Percentiles rank a stretch among this genome's conserved stretches.
These are phyloP conservation scores for Sarocladiaceae sp. DNA, from an alignment of 2,329 filamentous ascomycete genomes.

Conservation along the genomic window DNA sequence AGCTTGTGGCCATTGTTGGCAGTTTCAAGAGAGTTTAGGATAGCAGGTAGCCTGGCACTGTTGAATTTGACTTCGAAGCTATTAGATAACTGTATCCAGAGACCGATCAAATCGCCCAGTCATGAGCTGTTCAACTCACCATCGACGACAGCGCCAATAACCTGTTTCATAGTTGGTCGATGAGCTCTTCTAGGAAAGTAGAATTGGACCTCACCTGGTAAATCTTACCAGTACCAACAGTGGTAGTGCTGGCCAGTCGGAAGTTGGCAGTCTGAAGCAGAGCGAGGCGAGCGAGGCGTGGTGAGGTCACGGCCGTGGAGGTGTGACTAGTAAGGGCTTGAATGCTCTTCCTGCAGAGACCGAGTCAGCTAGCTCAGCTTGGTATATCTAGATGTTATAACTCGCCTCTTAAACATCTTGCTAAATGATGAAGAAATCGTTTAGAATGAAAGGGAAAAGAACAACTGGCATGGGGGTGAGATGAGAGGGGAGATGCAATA, in stretches of 20 bases:
- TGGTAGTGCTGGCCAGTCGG: constrained; percentile 53
- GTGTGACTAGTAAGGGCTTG: constrained; percentile 14
- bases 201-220: constrained; percentile 49
- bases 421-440: constrained; percentile 60
- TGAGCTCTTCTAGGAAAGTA: background rate
- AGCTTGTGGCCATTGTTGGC: constrained; percentile 91
- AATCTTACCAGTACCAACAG: constrained; percentile 60
- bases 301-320: constrained; percentile 49
- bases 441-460: constrained; percentile 52
- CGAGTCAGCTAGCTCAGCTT: too few species aligned
- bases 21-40: constrained; percentile 94
- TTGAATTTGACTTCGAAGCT: constrained; percentile 84
- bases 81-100: background rate
- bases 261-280: constrained; percentile 49
- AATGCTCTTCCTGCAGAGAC: too few species aligned
- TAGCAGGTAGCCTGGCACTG: constrained; percentile 82
- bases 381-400: too few species aligned
- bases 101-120: constrained; percentile 10
- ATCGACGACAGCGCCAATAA: constrained; percentile 99
- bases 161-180: constrained; percentile 55
- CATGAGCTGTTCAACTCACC: constrained; percentile 53
- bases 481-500: too few species aligned
- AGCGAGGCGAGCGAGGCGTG: constrained; percentile 53
- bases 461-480: too few species aligned
- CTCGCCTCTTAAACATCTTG: constrained; percentile 82